Base-by-base conservation (phyloP, 768 basidiomycete species). In the Serendipita sp. region DNA sequence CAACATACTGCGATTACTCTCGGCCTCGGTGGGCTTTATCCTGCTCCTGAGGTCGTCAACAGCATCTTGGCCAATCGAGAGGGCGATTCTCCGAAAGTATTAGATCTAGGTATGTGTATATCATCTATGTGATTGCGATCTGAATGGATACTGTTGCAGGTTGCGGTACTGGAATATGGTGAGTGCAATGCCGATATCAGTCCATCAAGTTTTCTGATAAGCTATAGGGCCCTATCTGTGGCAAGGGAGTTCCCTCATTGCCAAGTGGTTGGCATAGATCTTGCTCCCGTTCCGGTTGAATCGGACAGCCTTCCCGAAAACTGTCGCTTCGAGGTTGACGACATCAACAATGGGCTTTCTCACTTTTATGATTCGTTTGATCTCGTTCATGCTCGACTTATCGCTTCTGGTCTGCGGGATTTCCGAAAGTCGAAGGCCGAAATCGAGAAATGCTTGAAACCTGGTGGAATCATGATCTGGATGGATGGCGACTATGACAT, bases 311-410 rank as follows among this genome's bases (percentile, higher is more conserved):
- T 65, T 52, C 65, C 65, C 38, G 30, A 38, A 5, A 65, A 65
- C 56, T 65, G 65, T 30, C 44, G 65, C 18, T 54, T 65, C 36
- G 65, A 65, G 35, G 41, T 65, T 30, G 56, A 65, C 32, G 65
- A 65, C 56, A 60, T 65, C 30, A 58, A 60, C 65, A 30, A 47
- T 7, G 51, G 54, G 4, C 38, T 65, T 23, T 38, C 65, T n/a
- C 65, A 65, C 15, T 60, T 60, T 65, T 44, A 60, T 34, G 65
- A 58, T 23, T 54, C 38, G 41, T 65, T 65, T 44, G 51, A 58
- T 52, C 8, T 65, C 58, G 65, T 65, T 4, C 56, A 58, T 44
- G 65, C 65, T 36, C 34, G 65, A 13, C 41, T 65, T 8, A 65
- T 65, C 34, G 52, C 54, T 48, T 44, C 56, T 44, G 65, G 65